Base-by-base conservation (phyloP, 1,139 yeast species). In the Magnusiomyces suaveolens region DNA sequence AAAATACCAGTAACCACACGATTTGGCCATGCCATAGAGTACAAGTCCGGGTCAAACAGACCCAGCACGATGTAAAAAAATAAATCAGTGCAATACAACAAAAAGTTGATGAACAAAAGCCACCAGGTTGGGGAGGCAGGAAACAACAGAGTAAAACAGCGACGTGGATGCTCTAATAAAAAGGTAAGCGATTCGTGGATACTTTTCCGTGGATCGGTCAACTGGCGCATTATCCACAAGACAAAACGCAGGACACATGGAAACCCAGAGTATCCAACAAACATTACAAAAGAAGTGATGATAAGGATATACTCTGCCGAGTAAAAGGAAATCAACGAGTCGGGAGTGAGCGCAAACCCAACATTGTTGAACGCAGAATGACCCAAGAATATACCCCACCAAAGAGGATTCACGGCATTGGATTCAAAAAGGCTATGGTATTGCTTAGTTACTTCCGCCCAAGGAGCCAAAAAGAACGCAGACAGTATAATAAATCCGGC, bases 41-140 rank as follows among this genome's bases (percentile, higher is more conserved):
- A 75, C 8, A 73, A 61, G 3, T 64, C 59, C 0, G 64, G 52
- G 48, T 80, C 77, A 52, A 79, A 72, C 57, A 86, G 73, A 69
- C 92, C 97, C 53, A 92, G 73, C 52, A 89, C 79, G 57, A 89
- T 76, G 66, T 88, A 92, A 43, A 92, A 73, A n/a, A 90, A 70
- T 72, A 88, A 75, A 71, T 92, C 98, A 20, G 85, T 77, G 1
- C 77, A 79, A 66, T 90, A 90, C 60, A 92, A 71, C 0, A 77
- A 76, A n/a, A 89, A 76, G 59, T 92, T 75, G 36, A 89, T 85
- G 55, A 81, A 75, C 54, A 87, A 75, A 50, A 92, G 75, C 96
- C 96, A 88, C 96, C 96, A 88, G 0, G 98, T 90, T 2, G 97
- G 95, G 0, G 83, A 81, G 2, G 90, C 79, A 0, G 98, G 98